Conservation (phyloP, 1,284 basidiomycete genomes). For the Marasmius oreades region DNA sequence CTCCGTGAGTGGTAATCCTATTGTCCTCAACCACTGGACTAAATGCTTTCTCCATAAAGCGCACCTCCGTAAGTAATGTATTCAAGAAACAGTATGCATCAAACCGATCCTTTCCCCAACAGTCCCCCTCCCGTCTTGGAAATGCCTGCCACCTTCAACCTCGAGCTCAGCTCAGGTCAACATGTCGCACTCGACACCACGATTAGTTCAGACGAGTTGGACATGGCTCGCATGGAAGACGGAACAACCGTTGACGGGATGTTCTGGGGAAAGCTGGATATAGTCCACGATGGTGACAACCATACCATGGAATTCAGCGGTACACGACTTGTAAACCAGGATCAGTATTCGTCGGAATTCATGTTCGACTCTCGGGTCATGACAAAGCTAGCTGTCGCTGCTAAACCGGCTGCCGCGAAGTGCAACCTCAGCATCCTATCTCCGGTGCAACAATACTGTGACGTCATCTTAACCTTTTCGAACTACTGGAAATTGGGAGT, state of each 20-base stretch:
- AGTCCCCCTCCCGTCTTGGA: constrained; percentile 81
- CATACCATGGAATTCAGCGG: constrained; percentile 79
- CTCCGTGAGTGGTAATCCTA: constrained; percentile 55
- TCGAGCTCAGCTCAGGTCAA: constrained; percentile 73
- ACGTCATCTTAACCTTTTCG: constrained; percentile 66
- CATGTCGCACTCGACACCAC: constrained; percentile 73
- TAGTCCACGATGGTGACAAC: constrained; percentile 69
- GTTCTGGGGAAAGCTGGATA: constrained; percentile 82
- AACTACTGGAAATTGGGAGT: constrained; percentile 66
- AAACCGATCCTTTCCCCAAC: constrained; percentile 10
- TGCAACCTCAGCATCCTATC: constrained; percentile 71
- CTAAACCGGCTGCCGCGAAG: constrained; percentile 68
- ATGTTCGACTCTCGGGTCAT: constrained; percentile 72
- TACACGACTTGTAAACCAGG: constrained; percentile 58
- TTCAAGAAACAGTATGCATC: not conserved
- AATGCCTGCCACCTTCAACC: constrained; percentile 78
- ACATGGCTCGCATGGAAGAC: constrained; percentile 85
- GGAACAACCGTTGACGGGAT: constrained; percentile 76
- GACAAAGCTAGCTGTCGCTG: constrained; percentile 64
- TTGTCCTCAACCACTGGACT: not conserved
- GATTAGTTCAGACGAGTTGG: constrained; percentile 71
- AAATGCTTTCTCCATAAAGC: constrained; percentile 30
- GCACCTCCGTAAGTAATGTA: constrained; percentile 62
- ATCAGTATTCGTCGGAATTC: constrained; percentile 61
- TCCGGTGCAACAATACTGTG: constrained; percentile 70